Base-by-base conservation (phyloP, 306 rosid species). In the Hippophae tibetana region DNA sequence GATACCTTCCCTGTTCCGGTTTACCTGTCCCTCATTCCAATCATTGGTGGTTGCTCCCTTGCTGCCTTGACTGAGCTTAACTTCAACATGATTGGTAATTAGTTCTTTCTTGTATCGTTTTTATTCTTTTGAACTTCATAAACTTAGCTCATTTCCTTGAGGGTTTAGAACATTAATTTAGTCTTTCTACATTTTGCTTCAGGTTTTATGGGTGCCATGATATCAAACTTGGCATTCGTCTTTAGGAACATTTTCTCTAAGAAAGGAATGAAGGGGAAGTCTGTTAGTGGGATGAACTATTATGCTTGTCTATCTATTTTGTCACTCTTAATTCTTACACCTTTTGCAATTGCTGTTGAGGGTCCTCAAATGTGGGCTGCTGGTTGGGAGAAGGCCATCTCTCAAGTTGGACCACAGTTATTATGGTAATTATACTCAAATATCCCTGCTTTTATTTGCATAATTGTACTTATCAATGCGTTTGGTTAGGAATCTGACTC, bases 171-270 rank as follows among this genome's bases (percentile, higher is more conserved):
- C 10, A 14, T 66, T 62, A 48, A 65, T 56, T 69, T 50, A 13
- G 27, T 47, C 50, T 7, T 44, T 61, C 55, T 41, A 10, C 10
- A 56, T 13, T 52, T 54, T 53, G 48, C 58, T 72, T 50, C 85
- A 89, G 97, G 97, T 72, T 89, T 89, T 58, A 79, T 89, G 97
- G 97, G 97, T 47, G 95, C 97, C 45, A 89, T 89, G 97, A 89
- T 89, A 79, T 89, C 97, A 18, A 89, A 89, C 72, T 63, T 89
- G 81, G 97, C 95, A 38, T 89, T 89, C 61, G 95, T 89, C 14
- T 89, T 89, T 68, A 77, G 97, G 1, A 89, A 89, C 64, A 89
- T 89, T 57, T 89, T 89, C 66, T 89, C 97, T 0, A 89, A 89
- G 65, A 86, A 6, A 77, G 97, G 97, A 56, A 89, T 89, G 97